Evolutionary conservation across 257 asterid genomes (phyloP), one percentile per base, ranked within the genome.

Genomic region (Solanum boliviense): DNA sequence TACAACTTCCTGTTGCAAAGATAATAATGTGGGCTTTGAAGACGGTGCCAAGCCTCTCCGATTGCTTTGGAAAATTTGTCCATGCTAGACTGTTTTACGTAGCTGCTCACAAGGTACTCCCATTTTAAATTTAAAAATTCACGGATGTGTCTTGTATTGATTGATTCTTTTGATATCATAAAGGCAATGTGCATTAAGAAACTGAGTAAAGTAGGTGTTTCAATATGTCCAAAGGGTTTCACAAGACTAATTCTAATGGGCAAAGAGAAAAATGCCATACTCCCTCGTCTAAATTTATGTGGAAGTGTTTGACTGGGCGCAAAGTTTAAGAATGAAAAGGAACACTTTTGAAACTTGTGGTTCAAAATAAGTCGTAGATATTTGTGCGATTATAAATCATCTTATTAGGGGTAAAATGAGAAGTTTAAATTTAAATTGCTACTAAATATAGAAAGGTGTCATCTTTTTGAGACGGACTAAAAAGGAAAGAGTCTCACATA

Each of bases 1-100:
- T 94, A 89, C 89, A 91, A 86, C 94, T 97, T 88, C 96, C 95
- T 82, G 96, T 91, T 83, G 87, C 91, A 56, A 93, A 95, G 90
- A 58, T 94, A 91, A 93, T 91, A 87, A 38, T 88, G 83, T 97
- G 99, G 99, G 96, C 92, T 12, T 88, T 97, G 93, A 93, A 90
- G 89, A 93, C 95, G 29, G 84, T 94, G 60, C 98, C 99, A 20
- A 90, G 90, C 74, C 96, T 97, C 62, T 94, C 98, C 4, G 96
- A 97, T 88, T 93, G 98, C 93, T 92, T 95, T 84, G 91, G 88
- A 70, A 96, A 94, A 62, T 97, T 97, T 67, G 91, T 95, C 86
- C 92, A 91, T 71, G 87, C 98, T 12, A 95, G 95, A 89, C 93
- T 97, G 73, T 89, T 92, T 89, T 89, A 90, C 89, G 82, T 89